Evolutionary conservation across 148 eudicot species (phyloP).

Genomic region (Camellia granthamiana): DNA sequence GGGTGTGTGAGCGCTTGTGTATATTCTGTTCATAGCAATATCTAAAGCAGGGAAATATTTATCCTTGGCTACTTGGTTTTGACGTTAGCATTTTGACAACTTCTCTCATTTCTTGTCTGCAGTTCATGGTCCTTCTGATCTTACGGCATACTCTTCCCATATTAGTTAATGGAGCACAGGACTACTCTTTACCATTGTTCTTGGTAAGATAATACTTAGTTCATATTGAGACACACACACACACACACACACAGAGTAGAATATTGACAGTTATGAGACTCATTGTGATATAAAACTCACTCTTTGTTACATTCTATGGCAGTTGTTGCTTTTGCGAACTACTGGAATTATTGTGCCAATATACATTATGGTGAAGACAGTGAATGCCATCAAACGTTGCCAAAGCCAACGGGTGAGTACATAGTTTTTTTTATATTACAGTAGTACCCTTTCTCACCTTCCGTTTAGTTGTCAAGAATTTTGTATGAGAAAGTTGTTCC

Average conservation of each 20-base stretch:
- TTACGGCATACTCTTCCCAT: slow-evolving; percentile 74
- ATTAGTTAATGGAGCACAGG: slow-evolving; percentile 49
- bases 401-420: slow-evolving; percentile 32
- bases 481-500: no score
- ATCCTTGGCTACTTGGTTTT: background rate
- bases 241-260: background rate
- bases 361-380: slow-evolving; percentile 41
- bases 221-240: background rate
- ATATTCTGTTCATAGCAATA: background rate
- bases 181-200: slow-evolving; percentile 53
- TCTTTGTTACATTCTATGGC: slow-evolving; percentile 8
- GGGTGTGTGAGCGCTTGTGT: no score
- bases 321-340: slow-evolving; percentile 37
- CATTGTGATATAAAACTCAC: background rate
- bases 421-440: background rate
- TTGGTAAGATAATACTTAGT: slow-evolving; percentile 40
- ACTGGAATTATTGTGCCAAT: slow-evolving; percentile 43
- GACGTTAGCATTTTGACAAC: background rate
- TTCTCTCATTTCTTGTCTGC: slow-evolving; percentile 17
- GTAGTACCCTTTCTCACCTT: background rate
- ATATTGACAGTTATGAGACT: background rate
- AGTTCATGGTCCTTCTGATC: slow-evolving; percentile 79
- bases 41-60: background rate
- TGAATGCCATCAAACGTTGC: slow-evolving; percentile 28
- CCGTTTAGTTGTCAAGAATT: no score